Conservation (phyloP, 768 basidiomycete species). For the Infundibulicybe gibba region DNA sequence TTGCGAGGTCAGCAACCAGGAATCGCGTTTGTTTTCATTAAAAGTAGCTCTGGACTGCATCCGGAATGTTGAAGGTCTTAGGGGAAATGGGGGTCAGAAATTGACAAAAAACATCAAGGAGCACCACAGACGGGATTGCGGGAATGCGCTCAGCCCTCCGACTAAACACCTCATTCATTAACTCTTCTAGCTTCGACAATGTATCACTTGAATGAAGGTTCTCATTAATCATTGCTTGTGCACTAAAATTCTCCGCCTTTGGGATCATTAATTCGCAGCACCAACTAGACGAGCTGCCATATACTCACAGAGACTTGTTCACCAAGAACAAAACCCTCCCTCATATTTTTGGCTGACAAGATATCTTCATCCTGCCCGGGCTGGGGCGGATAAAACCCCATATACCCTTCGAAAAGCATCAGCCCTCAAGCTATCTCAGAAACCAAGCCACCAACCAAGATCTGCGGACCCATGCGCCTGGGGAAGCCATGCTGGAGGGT, state of each 20-base stretch:
- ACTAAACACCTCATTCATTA: constrained; percentile 74
- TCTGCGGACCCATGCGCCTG: constrained; percentile 63
- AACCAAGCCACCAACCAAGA: constrained; percentile 44
- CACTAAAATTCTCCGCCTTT: constrained; percentile 64
- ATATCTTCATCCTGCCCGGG: constrained; percentile 74
- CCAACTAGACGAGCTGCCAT: neutral
- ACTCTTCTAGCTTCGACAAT: constrained; percentile 59
- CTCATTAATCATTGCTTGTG: constrained; percentile 48
- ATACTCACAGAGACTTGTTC: constrained; percentile 55
- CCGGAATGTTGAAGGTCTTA: constrained; percentile 65
- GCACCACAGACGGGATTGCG: constrained; percentile 55
- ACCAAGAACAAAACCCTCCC: constrained; percentile 56
- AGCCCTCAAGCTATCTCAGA: neutral
- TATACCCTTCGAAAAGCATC: constrained; percentile 50
- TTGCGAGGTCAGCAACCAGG: constrained; percentile 81
- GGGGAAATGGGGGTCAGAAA: neutral
- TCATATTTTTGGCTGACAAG: constrained; percentile 60
- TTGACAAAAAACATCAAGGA: neutral
- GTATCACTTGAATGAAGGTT: constrained; percentile 48
- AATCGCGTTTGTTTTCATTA: constrained; percentile 72
- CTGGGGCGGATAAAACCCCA: constrained; percentile 73
- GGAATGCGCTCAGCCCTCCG: constrained; percentile 56
- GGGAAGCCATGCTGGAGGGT: constrained; percentile 74
- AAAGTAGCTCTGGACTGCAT: constrained; percentile 81
- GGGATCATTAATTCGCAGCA: constrained; percentile 1